Conservation (phyloP, 768 basidiomycete genomes). For the Phlegmacium glaucopus region DNA sequence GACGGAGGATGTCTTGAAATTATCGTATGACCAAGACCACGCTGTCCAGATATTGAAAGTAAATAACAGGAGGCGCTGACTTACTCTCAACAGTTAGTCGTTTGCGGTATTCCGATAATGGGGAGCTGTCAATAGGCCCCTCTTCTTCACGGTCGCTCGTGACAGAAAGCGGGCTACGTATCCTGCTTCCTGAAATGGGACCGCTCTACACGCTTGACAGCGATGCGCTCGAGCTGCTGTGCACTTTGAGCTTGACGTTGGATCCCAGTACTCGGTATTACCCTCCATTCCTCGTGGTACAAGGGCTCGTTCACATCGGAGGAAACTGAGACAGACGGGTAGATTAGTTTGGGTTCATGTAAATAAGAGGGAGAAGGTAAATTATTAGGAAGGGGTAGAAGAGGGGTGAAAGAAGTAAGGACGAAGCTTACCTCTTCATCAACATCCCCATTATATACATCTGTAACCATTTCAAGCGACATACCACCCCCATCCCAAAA, state of each 20-base stretch:
- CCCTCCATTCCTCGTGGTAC: slow-evolving; percentile 62
- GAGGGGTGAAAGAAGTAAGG: too few relatives aligned
- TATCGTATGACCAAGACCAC: slow-evolving; percentile 77
- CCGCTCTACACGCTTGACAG: slow-evolving; percentile 32
- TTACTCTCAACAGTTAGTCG: slow-evolving; percentile 52
- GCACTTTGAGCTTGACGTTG: slow-evolving; percentile 38
- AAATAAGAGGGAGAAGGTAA: background rate
- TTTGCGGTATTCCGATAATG: slow-evolving; percentile 8
- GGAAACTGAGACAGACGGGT: too few relatives aligned
- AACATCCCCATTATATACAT: slow-evolving; percentile 51
- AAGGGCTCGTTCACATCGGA: slow-evolving; percentile 49
- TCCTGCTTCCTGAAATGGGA: slow-evolving; percentile 20
- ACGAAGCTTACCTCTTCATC: slow-evolving; percentile 63
- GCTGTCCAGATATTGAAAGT: slow-evolving; percentile 29
- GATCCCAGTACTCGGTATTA: slow-evolving; percentile 55
- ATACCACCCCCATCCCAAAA: slow-evolving; percentile 50
- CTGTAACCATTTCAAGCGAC: slow-evolving; percentile 74
- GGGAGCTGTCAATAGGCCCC: slow-evolving; percentile 18
- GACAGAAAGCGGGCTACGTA: slow-evolving; percentile 32
- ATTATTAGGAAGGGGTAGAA: too few relatives aligned
- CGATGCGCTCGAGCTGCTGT: slow-evolving; percentile 33
- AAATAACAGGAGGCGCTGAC: slow-evolving; percentile 19
- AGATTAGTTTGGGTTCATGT: background rate
- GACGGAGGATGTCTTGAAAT: slow-evolving; percentile 63
- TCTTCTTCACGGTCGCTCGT: slow-evolving; percentile 30